Percentiles rank a stretch among this genome's conserved stretches.
Evolutionary conservation across 768 basidiomycete species (phyloP).

Genomic region (Mycena galopus): DNA sequence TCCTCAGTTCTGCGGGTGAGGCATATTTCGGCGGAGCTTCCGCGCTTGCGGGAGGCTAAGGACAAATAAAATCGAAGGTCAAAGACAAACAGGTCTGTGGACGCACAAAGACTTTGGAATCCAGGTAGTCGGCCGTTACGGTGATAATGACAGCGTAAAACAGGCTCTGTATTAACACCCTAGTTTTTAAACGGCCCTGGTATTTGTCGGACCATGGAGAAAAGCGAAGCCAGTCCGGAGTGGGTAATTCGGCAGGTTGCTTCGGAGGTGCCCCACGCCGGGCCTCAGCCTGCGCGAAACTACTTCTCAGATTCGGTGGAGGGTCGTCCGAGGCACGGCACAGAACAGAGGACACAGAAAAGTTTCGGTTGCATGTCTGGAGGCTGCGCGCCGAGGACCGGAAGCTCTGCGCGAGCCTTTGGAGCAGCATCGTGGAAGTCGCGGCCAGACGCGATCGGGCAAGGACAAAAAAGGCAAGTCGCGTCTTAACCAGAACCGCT

Average conservation of each 20-base stretch:
- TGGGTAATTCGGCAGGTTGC: neutral
- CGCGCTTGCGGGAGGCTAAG: slow-evolving; percentile 21
- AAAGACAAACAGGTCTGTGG: neutral
- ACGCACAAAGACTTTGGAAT: slow-evolving; percentile 47
- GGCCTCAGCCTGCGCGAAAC: slow-evolving; percentile 11
- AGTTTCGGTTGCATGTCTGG: slow-evolving; percentile 1
- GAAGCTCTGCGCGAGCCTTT: neutral
- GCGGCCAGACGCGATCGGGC: neutral
- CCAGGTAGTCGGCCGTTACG: slow-evolving; percentile 43
- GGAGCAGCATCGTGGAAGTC: slow-evolving; percentile 6
- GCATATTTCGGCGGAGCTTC: slow-evolving; percentile 53
- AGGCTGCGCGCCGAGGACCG: neutral
- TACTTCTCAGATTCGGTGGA: slow-evolving; percentile 28
- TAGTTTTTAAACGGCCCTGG: slow-evolving; percentile 47
- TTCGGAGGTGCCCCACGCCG: neutral
- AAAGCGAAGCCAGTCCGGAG: slow-evolving; percentile 42
- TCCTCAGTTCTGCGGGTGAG: slow-evolving; percentile 57
- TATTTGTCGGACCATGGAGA: slow-evolving; percentile 59
- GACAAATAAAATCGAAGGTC: neutral
- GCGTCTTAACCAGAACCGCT: slow-evolving; percentile 19
- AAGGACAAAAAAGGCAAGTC: neutral
- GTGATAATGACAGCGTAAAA: slow-evolving; percentile 54
- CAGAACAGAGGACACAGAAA: slow-evolving; percentile 9
- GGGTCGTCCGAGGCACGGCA: neutral
- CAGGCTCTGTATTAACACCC: slow-evolving; percentile 52